Base-by-base conservation (phyloP, 805 yeast genomes). In the Myxozyma geophila region DNA sequence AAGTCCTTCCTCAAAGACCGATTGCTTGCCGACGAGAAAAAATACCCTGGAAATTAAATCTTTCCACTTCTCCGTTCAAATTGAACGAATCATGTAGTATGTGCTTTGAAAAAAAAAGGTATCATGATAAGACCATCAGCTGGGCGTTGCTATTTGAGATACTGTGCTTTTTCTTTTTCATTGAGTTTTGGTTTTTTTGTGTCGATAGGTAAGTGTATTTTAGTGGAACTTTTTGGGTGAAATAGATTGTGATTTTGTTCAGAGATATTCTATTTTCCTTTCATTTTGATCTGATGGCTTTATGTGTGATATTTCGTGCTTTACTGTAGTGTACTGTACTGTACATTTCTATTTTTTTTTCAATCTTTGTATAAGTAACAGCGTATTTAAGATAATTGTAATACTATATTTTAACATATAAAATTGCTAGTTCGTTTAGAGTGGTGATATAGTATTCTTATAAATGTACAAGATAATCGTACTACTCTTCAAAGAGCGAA, bases 1-100 rank as follows among this genome's bases (percentile, higher is more conserved):
- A 64, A 64, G 53, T 59, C 60, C 15, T 64, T 64, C 37, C 52
- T 64, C 58, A 64, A 64, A 36, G 63, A 61, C 35, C 48, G 65
- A 15, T 23, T 64, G 19, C 52, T 37, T 15, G 66, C 63, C 10
- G 68, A 64, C 28, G 68, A 60, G 59, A 43, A 44, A 47, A 61
- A 61, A 51, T 64, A 64, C 50, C 48, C 58, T 7, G 68, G 50
- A 8, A 50, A 33, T 23, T 49, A 40, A 41, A 17, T 23, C 15
- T 17, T 9, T 9, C 7, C 15, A 15, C 37, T 13, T 35, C 28
- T 15, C 36, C 17, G n/a, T 39, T 54, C 33, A 51, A 17, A 23
- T 33, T 23, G 28, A 8, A 33, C 28, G 28, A 2, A 28, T 28
- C 28, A 2, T 28, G 28, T 28, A 28, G 28, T 28, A 28, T 28